These are phyloP conservation scores for Ustulina deusta DNA, from an alignment of 2,329 filamentous ascomycete genomes.

Conservation along the genomic window DNA sequence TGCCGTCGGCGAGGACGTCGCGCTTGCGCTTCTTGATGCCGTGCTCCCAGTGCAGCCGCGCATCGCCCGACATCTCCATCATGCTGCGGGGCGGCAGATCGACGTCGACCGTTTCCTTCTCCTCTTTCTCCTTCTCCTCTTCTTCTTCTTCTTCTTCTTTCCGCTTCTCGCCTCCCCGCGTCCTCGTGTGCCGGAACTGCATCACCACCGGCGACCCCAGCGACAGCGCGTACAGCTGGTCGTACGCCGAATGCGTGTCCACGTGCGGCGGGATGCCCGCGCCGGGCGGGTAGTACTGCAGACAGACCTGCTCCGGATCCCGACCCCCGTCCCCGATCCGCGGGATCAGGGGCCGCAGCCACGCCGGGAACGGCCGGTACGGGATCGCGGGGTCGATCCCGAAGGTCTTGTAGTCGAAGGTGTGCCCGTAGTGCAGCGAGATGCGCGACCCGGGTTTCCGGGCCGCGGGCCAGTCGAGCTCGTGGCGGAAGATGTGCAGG, in stretches of 20 bases:
- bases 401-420: slow-evolving; percentile 70
- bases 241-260: slow-evolving; percentile 65
- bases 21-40: slow-evolving; percentile 66
- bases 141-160: not conserved
- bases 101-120: slow-evolving; percentile 50
- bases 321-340: slow-evolving; percentile 49
- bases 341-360: slow-evolving; percentile 63
- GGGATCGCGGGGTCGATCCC: slow-evolving; percentile 63
- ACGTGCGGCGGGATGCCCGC: slow-evolving; percentile 71
- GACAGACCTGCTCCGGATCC: slow-evolving; percentile 67
- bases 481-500: slow-evolving; percentile 57
- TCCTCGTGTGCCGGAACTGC: slow-evolving; percentile 45
- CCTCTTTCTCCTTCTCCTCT: slow-evolving; percentile 1
- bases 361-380: slow-evolving; percentile 63
- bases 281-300: slow-evolving; percentile 70
- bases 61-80: slow-evolving; percentile 63
- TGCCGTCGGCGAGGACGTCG: slow-evolving; percentile 60
- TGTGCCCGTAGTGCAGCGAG: slow-evolving; percentile 68
- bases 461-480: slow-evolving; percentile 61
- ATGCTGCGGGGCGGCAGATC: slow-evolving; percentile 63
- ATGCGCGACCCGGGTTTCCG: slow-evolving; percentile 53
- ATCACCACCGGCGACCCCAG: slow-evolving; percentile 44
- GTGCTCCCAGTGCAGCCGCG: slow-evolving; percentile 67
- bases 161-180: not conserved
- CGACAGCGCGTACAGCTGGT: slow-evolving; percentile 47